These are phyloP conservation scores for Alternaria metachromatica DNA, from an alignment of 2,329 filamentous ascomycete genomes.

Conservation along the genomic window DNA sequence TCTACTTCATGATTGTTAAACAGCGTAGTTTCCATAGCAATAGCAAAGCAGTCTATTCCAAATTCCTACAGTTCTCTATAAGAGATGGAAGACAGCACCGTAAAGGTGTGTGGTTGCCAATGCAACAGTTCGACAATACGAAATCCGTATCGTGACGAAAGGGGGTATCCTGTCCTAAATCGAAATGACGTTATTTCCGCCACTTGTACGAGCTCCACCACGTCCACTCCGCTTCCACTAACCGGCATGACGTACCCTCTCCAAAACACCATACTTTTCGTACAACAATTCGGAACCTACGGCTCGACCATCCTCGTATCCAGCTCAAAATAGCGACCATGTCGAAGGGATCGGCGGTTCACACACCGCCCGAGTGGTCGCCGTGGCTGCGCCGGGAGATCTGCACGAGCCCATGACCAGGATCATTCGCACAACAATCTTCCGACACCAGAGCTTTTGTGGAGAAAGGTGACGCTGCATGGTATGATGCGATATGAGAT, in stretches of 20 bases:
- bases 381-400: constrained; percentile 10
- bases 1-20: neutral
- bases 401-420: neutral
- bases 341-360: neutral
- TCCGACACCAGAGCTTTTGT: neutral
- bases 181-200: neutral
- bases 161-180: neutral
- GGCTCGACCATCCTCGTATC: neutral
- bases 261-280: neutral
- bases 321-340: neutral
- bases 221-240: neutral
- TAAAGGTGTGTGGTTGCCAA: neutral
- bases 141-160: neutral
- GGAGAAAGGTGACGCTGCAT: neutral
- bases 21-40: neutral
- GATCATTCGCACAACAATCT: neutral
- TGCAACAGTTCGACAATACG: neutral
- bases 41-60: neutral
- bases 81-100: neutral
- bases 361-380: neutral
- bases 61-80: neutral
- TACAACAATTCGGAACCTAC: neutral
- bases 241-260: neutral
- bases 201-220: neutral
- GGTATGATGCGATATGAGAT: neutral